Evolutionary conservation across 1,284 basidiomycete species (phyloP), one percentile per base, ranked within the genome.

Genomic region (Rhodotorula mucilaginosa): DNA sequence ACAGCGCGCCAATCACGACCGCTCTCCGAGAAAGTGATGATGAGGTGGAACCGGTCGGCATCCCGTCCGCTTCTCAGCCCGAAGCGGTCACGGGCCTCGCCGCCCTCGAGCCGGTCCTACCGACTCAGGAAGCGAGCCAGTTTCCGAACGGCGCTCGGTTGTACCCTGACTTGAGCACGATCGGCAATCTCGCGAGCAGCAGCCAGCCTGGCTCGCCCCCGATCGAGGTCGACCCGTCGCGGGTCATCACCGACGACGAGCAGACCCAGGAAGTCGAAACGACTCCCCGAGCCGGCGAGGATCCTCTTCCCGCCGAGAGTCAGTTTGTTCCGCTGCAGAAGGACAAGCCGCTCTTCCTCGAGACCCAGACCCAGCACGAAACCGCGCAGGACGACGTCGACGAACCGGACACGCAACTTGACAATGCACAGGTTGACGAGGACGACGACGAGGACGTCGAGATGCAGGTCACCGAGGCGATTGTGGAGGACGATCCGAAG

Each of bases 311-410:
- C 2, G 65, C 60, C 23, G 72, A 73, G 48, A 65, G 63, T 47
- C 73, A 74, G 57, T 74, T 65, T 39, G 68, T 64, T 2, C 68
- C 68, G 13, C 61, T 70, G 16, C 46, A 58, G 13, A 72, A 74
- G 61, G 68, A 69, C 48, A 52, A 67, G 48, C 70, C 68, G 18
- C 64, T 72, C 3, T 72, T 70, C 65, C 64, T 74, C 59, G 71
- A 73, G 61, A 54, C 59, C 10, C 66, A 70, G 47, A 8, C 19
- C 15, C 34, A 34, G 34, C 39, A 5, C 23, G 46, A 47, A 47
- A 49, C 54, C 26, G 16, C 12, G 58, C 15, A 19, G 34, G 51
- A 23, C 10, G n/a, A 31, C n/a, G 60, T 47, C 54, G 46, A 16
- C 7, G 48, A 58, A 57, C 34, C 21, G 26, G 29, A 54, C n/a